Conservation (phyloP, 2,329 filamentous ascomycete species). For the Ophiostoma perfectum region DNA sequence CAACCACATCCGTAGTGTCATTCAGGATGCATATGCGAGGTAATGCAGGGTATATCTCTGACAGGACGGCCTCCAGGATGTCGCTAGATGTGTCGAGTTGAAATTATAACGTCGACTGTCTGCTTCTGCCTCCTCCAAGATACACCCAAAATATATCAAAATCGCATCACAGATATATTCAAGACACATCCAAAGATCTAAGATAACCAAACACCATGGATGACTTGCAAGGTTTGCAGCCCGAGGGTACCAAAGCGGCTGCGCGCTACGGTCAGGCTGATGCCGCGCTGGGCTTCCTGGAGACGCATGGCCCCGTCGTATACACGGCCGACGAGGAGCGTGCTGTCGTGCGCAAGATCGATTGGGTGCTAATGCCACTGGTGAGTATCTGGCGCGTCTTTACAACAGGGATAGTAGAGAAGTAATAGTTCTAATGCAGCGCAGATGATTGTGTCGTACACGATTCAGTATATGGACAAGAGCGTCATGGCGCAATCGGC, state of each 20-base stretch:
- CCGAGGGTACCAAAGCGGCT: neutral
- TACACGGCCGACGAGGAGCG: neutral
- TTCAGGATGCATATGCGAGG: neutral
- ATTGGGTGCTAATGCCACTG: constrained; percentile 6
- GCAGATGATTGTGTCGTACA: constrained; percentile 27
- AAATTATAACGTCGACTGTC: too few species aligned
- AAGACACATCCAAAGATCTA: neutral
- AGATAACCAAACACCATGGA: neutral
- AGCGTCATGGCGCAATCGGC: constrained; percentile 24
- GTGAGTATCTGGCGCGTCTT: too few species aligned
- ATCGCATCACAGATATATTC: neutral
- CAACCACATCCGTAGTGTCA: neutral
- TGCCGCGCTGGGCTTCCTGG: neutral
- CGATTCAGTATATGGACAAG: constrained; percentile 35
- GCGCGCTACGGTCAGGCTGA: neutral
- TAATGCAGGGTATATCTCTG: too few species aligned
- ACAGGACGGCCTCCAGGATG: too few species aligned
- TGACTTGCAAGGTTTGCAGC: neutral
- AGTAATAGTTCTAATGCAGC: too few species aligned
- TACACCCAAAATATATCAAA: too few species aligned
- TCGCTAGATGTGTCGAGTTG: too few species aligned
- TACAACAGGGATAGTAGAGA: too few species aligned
- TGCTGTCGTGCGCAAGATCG: neutral
- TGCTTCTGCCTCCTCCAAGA: too few species aligned
- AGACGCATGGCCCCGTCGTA: neutral